These are phyloP conservation scores for Senna siamea DNA, from an alignment of 306 rosid species.

Conservation along the genomic window DNA sequence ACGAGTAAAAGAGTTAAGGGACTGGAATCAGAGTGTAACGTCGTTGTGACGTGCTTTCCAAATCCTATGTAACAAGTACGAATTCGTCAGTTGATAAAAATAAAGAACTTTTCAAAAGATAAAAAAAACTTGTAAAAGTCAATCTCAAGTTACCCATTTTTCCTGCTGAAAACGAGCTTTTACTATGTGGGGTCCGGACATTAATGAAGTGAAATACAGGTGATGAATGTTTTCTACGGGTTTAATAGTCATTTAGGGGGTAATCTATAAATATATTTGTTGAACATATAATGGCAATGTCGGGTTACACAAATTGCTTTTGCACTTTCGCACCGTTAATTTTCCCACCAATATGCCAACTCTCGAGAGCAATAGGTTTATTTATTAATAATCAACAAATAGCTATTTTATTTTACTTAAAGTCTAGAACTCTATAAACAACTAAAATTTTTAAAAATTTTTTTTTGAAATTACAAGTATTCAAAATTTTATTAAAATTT, in stretches of 20 bases:
- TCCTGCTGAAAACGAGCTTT: neutral
- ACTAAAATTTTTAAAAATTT: no score
- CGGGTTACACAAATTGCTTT: neutral
- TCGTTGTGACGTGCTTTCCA: neutral
- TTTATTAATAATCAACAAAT: no score
- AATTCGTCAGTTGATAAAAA: neutral
- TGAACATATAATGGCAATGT: constrained; percentile 13
- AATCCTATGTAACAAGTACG: no score
- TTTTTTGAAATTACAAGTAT: no score
- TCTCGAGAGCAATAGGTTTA: no score
- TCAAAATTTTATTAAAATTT: no score
- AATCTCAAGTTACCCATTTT: neutral
- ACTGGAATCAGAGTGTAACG: neutral
- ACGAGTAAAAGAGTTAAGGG: neutral
- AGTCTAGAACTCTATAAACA: no score
- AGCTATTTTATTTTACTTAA: no score
- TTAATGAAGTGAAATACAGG: neutral
- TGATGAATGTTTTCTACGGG: neutral
- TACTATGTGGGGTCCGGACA: neutral
- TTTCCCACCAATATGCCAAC: no score
- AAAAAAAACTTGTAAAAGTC: neutral
- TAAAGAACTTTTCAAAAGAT: neutral
- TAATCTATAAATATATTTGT: neutral
- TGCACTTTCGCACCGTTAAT: no score
- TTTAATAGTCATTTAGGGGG: neutral